Conservation (phyloP, 495 filamentous ascomycete genomes). For the Cercophora sp. region DNA sequence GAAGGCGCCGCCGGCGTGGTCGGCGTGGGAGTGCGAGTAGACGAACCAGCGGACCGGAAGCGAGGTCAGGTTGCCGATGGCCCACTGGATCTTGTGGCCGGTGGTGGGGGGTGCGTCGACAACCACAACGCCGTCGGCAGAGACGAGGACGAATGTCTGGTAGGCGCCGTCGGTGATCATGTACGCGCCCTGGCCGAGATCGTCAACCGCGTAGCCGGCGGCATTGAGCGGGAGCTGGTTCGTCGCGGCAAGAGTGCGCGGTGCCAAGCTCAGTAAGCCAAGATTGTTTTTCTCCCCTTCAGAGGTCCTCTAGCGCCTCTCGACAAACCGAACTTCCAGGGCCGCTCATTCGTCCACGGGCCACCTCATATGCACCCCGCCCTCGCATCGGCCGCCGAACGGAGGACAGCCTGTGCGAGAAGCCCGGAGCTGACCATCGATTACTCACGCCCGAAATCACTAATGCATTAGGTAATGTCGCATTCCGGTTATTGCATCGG, state of each 20-base stretch:
- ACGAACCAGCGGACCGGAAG: slow-evolving; percentile 34
- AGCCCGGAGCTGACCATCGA: no score
- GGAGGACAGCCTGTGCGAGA: no score
- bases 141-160: slow-evolving; percentile 34
- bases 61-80: slow-evolving; percentile 34
- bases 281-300: no score
- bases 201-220: slow-evolving; percentile 29
- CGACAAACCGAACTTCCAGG: no score
- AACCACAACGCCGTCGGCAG: slow-evolving; percentile 33
- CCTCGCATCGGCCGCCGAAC: no score
- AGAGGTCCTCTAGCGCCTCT: no score
- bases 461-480: no score
- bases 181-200: slow-evolving; percentile 36
- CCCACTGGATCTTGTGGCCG: slow-evolving; percentile 31
- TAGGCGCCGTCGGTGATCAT: slow-evolving; percentile 36
- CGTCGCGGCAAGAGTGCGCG: not conserved
- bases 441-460: no score
- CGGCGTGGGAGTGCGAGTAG: slow-evolving; percentile 39
- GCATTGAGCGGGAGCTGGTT: slow-evolving; percentile 7
- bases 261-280: no score
- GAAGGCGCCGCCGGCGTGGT: slow-evolving; percentile 36
- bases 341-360: no score
- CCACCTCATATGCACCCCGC: no score
- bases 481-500: no score
- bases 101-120: slow-evolving; percentile 40